Conservation (phyloP, 2,329 filamentous ascomycete species). For the Fusarium sp. region DNA sequence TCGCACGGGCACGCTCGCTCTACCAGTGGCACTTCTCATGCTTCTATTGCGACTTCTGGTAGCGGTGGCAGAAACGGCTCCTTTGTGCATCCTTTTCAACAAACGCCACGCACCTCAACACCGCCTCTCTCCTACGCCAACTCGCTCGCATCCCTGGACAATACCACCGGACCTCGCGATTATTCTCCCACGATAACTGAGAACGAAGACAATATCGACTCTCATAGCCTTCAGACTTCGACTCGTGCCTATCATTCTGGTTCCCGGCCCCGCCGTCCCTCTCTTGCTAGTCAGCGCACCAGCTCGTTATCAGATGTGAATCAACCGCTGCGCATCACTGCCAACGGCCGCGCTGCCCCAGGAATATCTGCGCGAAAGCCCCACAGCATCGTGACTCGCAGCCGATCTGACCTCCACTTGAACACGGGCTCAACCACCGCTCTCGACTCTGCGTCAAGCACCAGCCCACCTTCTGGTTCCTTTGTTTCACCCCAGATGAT, state of each 20-base stretch:
- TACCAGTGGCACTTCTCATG: constrained; percentile 66
- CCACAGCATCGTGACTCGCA: constrained; percentile 48
- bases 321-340: constrained; percentile 41
- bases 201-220: constrained; percentile 56
- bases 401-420: constrained; percentile 60
- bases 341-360: constrained; percentile 42
- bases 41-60: constrained; percentile 63
- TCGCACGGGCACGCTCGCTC: constrained; percentile 68
- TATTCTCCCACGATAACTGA: constrained; percentile 66
- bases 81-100: constrained; percentile 73
- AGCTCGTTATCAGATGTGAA: constrained; percentile 48
- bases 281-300: constrained; percentile 47
- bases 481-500: constrained; percentile 40
- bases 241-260: constrained; percentile 34
- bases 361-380: constrained; percentile 51
- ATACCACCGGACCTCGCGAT: constrained; percentile 54
- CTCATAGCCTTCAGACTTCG: constrained; percentile 26
- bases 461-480: constrained; percentile 42
- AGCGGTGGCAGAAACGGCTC: constrained; percentile 61
- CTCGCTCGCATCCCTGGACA: constrained; percentile 63
- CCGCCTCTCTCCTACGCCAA: constrained; percentile 68
- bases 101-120: constrained; percentile 68
- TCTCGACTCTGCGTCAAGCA: constrained; percentile 39
- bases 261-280: constrained; percentile 43
- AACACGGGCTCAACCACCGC: constrained; percentile 43